phyloP scores from a whole-genome alignment of 1,284 basidiomycete genomes.

The Papiliotrema laurentii region DNA sequence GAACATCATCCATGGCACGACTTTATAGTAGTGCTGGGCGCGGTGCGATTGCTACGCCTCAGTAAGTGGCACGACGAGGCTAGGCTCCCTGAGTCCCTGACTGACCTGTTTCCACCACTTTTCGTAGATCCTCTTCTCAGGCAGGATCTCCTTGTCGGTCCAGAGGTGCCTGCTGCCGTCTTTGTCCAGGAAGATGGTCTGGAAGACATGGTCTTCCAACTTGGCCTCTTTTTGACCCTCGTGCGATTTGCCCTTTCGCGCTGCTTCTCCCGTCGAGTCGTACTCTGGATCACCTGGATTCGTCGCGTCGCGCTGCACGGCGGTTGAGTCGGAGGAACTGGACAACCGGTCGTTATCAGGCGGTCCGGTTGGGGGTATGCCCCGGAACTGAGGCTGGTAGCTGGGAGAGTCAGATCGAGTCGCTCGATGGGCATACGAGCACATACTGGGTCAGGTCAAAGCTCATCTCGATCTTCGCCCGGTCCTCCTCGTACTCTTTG shows the following conservation, averaged over 20 bases:
- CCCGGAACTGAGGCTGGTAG: constrained; percentile 7
- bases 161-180: constrained; percentile 4
- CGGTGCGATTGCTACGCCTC: constrained; percentile 5
- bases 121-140: constrained; percentile 5
- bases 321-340: constrained; percentile 2
- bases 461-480: constrained; percentile 8
- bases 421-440: background rate
- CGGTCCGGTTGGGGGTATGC: constrained; percentile 1
- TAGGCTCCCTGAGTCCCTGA: background rate
- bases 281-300: background rate
- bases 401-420: background rate
- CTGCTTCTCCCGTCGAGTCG: constrained; percentile 1
- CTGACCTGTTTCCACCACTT: constrained; percentile 10
- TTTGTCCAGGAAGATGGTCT: constrained; percentile 13
- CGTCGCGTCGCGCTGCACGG: background rate
- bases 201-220: constrained; percentile 10
- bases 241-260: background rate
- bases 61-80: background rate
- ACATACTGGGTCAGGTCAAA: constrained; percentile 9
- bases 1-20: constrained; percentile 8
- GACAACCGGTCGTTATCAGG: background rate
- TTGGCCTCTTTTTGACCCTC: constrained; percentile 4
- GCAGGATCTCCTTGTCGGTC: constrained; percentile 6
- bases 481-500: constrained; percentile 8
- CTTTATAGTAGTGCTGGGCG: constrained; percentile 6